Conservation (phyloP, 805 yeast genomes). For the Saccharomyces cerevisiae region DNA sequence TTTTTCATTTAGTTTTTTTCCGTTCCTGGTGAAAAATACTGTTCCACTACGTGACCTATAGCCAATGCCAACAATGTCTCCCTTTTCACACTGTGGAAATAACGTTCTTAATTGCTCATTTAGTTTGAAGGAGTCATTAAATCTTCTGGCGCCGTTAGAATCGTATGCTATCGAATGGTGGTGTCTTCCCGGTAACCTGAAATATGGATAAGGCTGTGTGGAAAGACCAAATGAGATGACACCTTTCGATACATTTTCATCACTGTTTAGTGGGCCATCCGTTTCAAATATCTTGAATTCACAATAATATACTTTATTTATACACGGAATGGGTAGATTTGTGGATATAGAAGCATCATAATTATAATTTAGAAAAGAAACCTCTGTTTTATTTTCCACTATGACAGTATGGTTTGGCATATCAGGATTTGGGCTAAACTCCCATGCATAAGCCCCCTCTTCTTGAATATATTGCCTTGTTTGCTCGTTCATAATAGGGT, state of each 20-base stretch:
- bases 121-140: constrained; percentile 62
- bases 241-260: constrained; percentile 19
- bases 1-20: constrained; percentile 77
- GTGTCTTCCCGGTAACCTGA: constrained; percentile 88
- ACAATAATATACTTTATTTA: constrained; percentile 80
- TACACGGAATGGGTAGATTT: constrained; percentile 75
- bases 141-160: constrained; percentile 70
- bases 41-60: constrained; percentile 76
- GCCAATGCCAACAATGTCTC: constrained; percentile 92
- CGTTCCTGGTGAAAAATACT: constrained; percentile 88
- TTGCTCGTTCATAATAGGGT: constrained; percentile 30
- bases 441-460: constrained; percentile 86
- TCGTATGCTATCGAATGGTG: constrained; percentile 81
- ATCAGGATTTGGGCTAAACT: constrained; percentile 54
- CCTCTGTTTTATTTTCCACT: constrained; percentile 58
- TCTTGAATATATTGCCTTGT: constrained; percentile 56
- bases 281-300: constrained; percentile 73
- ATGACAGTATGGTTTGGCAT: constrained; percentile 47
- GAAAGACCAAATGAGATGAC: constrained; percentile 69
- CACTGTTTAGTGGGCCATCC: constrained; percentile 32
- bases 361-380: constrained; percentile 47
- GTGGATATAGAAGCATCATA: constrained; percentile 65
- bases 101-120: constrained; percentile 40
- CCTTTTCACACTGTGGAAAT: constrained; percentile 58
- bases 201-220: constrained; percentile 86